Base-by-base conservation (phyloP, 106 monocot species). In the Dendrobium nobile region DNA sequence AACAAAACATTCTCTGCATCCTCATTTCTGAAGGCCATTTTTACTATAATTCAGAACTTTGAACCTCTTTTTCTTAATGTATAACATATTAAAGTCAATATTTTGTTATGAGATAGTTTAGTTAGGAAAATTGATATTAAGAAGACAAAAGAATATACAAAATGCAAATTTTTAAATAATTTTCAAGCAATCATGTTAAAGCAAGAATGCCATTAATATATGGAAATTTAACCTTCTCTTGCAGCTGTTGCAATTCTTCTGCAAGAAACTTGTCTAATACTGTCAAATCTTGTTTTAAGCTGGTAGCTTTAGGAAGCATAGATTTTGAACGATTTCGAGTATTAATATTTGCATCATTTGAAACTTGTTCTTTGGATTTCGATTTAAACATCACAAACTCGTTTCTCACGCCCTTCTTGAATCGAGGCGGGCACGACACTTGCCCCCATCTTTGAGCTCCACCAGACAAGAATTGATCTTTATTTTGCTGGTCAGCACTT, bases 361-460 rank as follows among this genome's bases (percentile, higher is more conserved):
- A 75, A 54, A 73, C 3, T 27, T 80, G 77, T 78, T 72, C 79
- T 73, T 72, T 85, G 4, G 73, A 78, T 43, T 54, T 9, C 27
- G 76, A 31, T 73, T 77, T 72, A 83, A 45, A n/a, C 9, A 19
- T 33, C 31, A 20, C 64, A 41, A 84, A 61, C 9, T 77, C 79
- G 18, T 75, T 82, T 45, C 77, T 76, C 51, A 37, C 47, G 58
- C 40, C 59, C 17, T 77, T 81, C 61, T 70, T 54, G 68, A 95
- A 90, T 65, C 82, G 84, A 73, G 18, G 45, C 3, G 95, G 95
- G 83, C 95, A 85, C 40, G 92, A 70, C n/a, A 93, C 93, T 58
- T 88, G 87, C 19, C 95, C 95, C 93, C 93, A 96, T 86, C 86
- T 91, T 58, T 87, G 83, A 47, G 33, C 40, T 65, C 26, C 58